These are phyloP conservation scores for Hyaloscypha variabilis DNA, from an alignment of 495 filamentous ascomycete species.

Conservation along the genomic window DNA sequence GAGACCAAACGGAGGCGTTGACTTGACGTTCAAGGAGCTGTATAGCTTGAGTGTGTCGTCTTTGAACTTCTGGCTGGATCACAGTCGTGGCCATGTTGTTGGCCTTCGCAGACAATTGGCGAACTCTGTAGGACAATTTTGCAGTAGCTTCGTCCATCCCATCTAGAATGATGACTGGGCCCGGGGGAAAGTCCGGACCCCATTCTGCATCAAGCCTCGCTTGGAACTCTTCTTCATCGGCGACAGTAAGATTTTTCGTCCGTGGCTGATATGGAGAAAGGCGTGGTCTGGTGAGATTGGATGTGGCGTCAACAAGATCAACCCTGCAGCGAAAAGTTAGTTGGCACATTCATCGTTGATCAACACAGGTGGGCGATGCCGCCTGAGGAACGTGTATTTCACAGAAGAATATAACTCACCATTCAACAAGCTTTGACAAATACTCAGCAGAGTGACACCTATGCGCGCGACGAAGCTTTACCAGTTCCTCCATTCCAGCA, in stretches of 20 bases:
- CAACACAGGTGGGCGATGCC: too few relatives aligned
- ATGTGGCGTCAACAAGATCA: constrained; percentile 8
- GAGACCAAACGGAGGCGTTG: constrained; percentile 8
- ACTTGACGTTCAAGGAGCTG: constrained; percentile 8
- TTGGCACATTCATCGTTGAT: not conserved
- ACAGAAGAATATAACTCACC: not conserved
- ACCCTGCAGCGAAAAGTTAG: constrained; percentile 1
- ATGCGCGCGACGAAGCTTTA: not conserved
- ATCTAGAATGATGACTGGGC: not conserved
- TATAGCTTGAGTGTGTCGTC: not conserved
- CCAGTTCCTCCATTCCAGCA: not conserved
- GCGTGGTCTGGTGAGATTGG: not conserved
- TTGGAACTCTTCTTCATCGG: constrained; percentile 6
- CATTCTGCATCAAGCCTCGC: constrained; percentile 2
- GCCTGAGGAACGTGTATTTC: too few relatives aligned
- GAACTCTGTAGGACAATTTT: not conserved
- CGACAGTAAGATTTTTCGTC: not conserved
- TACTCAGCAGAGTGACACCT: not conserved
- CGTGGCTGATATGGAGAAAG: not conserved
- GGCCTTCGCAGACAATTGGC: not conserved
- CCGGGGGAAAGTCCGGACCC: not conserved
- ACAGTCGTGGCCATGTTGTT: not conserved
- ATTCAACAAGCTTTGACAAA: not conserved
- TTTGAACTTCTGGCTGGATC: not conserved
- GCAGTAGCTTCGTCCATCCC: not conserved